A percentile compares a stretch with the other conserved stretches of the same genome.
These are phyloP conservation scores for Leccinum holopus DNA, from an alignment of 1,284 basidiomycete species.

Conservation along the genomic window DNA sequence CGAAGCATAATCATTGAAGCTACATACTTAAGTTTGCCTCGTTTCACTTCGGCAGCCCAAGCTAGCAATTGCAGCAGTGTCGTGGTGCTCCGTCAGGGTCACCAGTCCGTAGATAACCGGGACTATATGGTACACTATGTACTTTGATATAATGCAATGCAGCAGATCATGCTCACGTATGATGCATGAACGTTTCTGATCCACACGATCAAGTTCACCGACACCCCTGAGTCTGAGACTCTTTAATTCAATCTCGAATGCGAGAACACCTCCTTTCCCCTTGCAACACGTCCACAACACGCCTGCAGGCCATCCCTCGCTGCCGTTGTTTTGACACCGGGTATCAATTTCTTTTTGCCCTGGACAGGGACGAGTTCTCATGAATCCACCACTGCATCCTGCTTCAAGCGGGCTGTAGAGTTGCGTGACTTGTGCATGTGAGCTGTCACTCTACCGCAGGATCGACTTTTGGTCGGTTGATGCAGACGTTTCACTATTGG, in stretches of 20 bases:
- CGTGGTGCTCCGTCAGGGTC: not conserved
- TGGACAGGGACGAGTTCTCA: not conserved
- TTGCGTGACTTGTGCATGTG: constrained; percentile 5
- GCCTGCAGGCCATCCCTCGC: constrained; percentile 14
- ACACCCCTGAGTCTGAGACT: constrained; percentile 27
- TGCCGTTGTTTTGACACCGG: constrained; percentile 14
- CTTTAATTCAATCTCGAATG: constrained; percentile 28
- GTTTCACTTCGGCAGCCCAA: not conserved
- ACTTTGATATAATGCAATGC: not conserved
- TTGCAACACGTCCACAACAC: constrained; percentile 19
- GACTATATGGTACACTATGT: not conserved
- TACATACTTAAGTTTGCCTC: not conserved
- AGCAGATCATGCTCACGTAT: too few species aligned
- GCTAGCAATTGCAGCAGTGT: not conserved
- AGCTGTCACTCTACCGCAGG: constrained; percentile 9
- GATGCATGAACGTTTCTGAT: constrained; percentile 18
- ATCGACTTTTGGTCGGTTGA: constrained; percentile 4
- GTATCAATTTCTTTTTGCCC: constrained; percentile 4
- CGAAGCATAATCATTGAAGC: constrained; percentile 9
- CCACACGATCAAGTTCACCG: constrained; percentile 15
- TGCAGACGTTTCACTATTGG: constrained; percentile 7
- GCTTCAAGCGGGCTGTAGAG: constrained; percentile 14
- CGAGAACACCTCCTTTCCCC: constrained; percentile 19
- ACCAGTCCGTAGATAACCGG: not conserved
- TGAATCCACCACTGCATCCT: constrained; percentile 2